Evolutionary conservation across 345 rosid species (phyloP).

Genomic region (Cardamine occulta): DNA sequence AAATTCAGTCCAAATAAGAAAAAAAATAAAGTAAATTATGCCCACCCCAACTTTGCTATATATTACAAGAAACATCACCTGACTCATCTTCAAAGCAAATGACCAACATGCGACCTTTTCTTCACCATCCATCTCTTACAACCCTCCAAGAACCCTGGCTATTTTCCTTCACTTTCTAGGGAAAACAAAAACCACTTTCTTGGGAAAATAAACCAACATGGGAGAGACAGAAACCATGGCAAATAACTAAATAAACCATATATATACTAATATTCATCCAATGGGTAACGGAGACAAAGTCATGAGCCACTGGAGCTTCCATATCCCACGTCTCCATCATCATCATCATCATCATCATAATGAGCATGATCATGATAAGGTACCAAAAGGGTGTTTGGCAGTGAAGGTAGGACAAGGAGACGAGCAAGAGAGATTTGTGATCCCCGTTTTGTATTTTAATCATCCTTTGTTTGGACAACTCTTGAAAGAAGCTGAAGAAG

Average conservation of each 20-base stretch:
- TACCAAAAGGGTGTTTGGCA: conserved; percentile 67
- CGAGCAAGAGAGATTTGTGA: conserved; percentile 61
- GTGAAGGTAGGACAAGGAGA: conserved; percentile 60
- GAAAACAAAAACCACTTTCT: conserved; percentile 13
- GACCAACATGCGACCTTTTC: conserved; percentile 29
- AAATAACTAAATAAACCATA: conserved; percentile 33
- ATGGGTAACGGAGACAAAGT: conserved; percentile 39
- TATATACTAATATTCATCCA: conserved; percentile 23
- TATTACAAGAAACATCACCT: conserved; percentile 37
- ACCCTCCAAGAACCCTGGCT: conserved; percentile 26
- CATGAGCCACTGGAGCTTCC: conserved; percentile 42
- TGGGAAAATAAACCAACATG: conserved; percentile 27
- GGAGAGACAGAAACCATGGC: conserved; percentile 47
- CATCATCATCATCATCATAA: conserved; percentile 33
- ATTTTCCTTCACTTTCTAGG: conserved; percentile 39
- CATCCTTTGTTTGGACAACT: conserved; percentile 65
- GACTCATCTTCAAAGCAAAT: conserved; percentile 29
- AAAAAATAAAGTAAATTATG: not conserved
- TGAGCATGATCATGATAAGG: conserved; percentile 33
- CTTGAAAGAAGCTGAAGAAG: conserved; percentile 61
- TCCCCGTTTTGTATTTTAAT: conserved; percentile 61
- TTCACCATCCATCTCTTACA: conserved; percentile 32
- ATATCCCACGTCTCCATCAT: conserved; percentile 37
- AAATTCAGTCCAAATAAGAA: conserved; percentile 16
- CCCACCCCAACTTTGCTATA: conserved; percentile 33